A percentile compares a stretch with the other conserved stretches of the same genome.
phyloP scores from a whole-genome alignment of 331 rosid genomes.

The Prunus yedoensis region DNA sequence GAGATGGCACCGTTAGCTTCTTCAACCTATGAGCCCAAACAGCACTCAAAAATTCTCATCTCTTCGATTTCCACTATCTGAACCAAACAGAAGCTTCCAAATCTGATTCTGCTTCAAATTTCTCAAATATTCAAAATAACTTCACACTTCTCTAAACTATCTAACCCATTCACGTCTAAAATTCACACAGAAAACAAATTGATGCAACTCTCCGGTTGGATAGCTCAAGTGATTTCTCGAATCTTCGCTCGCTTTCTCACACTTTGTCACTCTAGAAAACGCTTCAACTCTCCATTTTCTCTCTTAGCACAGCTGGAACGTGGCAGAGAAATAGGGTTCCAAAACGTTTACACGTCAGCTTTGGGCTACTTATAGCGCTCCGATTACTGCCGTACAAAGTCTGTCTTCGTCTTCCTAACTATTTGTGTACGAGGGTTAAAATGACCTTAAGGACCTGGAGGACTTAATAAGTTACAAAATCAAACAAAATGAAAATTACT shows the following conservation, averaged over 20 bases:
- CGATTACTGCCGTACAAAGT: too few relatives aligned
- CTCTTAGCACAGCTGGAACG: background rate
- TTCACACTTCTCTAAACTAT: background rate
- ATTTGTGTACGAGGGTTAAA: too few relatives aligned
- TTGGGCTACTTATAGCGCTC: too few relatives aligned
- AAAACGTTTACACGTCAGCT: too few relatives aligned
- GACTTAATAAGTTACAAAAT: too few relatives aligned
- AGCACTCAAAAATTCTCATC: background rate
- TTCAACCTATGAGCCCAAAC: background rate
- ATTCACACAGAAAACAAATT: background rate
- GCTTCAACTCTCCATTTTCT: background rate
- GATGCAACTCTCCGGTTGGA: background rate
- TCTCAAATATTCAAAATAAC: background rate
- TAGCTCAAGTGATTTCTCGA: background rate
- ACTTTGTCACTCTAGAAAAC: background rate
- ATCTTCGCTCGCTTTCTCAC: background rate
- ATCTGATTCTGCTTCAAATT: background rate
- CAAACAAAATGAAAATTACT: too few relatives aligned
- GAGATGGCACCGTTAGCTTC: slow-evolving; percentile 89
- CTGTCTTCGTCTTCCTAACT: too few relatives aligned
- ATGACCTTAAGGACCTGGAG: too few relatives aligned
- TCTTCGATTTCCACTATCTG: background rate
- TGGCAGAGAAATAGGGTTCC: too few relatives aligned
- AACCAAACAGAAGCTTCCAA: background rate
- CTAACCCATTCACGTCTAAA: background rate